Base-by-base conservation (phyloP, 2,329 filamentous ascomycete species). In the Alternaria rosae region DNA sequence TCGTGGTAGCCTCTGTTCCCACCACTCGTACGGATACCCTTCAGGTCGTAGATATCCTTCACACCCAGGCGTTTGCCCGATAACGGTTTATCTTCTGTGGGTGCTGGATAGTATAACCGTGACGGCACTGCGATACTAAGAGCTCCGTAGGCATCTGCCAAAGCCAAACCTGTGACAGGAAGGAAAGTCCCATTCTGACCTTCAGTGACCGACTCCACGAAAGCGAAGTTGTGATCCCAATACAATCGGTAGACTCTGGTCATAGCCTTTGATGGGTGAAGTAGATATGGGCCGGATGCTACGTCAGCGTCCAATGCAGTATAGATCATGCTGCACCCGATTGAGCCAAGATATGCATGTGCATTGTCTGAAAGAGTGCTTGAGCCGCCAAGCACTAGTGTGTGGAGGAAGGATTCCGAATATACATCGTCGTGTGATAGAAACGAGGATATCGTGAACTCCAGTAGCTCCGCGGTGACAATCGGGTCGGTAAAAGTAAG, bases 21-120 rank as follows among this genome's bases (percentile, higher is more conserved):
- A 12, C 58, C 57, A n/a, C 54, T 59, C 3, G 68, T 70, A 4
- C 43, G 51, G 6, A 68, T 21, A 12, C 68, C 67, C 26, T 57
- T 64, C 1, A 71, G 21, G 41, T 68, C 51, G 54, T 64, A 70
- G 10, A 72, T 54, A 30, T 71, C 68, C 30, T 72, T 72, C 10
- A 71, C 57, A 8, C 48, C 67, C 9, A 71, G 30, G 1, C 68
- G 57, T 12, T 63, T 54, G 2, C 67, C 65, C 10, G 61, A 52
- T 0, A 68, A 53, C 2, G 64, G 64, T 21, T 63, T 62, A 5
- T 61, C 55, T 15, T 26, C 32, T 25, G 50, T 41, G 23, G 50
- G 32, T 23, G 21, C 32, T 41, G 32, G 32, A 25, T 54, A 65
- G 51, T 70, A 64, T 11, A 69, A 57, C 51, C 67, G 25, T 17